Evolutionary conservation across 129 eudicot genomes (phyloP).

Genomic region (Silybum marianum): DNA sequence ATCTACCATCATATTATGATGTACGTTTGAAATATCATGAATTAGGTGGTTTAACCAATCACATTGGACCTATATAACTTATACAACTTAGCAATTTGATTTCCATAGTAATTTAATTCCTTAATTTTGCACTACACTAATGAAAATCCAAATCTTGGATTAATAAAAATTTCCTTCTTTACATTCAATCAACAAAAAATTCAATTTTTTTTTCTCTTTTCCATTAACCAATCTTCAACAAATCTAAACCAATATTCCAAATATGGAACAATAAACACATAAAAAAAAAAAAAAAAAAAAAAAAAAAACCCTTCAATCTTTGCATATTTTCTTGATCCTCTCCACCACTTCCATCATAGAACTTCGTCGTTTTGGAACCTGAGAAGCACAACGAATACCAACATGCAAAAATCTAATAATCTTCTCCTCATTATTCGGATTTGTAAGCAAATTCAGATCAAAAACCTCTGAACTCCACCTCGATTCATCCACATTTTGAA

Average conservation of each 20-base stretch:
- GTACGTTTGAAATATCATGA: too few relatives aligned
- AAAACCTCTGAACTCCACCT: conserved; percentile 36
- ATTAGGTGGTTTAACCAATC: too few relatives aligned
- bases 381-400: conserved; percentile 52
- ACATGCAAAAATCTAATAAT: conserved; percentile 48
- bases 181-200: conserved; percentile 19
- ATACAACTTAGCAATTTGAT: too few relatives aligned
- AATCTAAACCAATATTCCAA: conserved; percentile 23
- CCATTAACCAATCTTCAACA: conserved; percentile 11
- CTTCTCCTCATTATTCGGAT: conserved; percentile 32
- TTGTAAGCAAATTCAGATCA: conserved; percentile 39
- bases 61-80: too few relatives aligned
- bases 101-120: too few relatives aligned
- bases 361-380: conserved; percentile 40
- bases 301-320: conserved; percentile 3
- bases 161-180: neutral
- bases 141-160: conserved; percentile 1
- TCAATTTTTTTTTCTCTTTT: neutral
- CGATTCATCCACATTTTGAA: conserved; percentile 36
- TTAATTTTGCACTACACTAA: neutral
- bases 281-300: neutral
- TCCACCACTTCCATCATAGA: conserved; percentile 38
- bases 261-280: neutral
- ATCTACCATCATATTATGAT: too few relatives aligned
- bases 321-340: conserved; percentile 42